phyloP scores from a whole-genome alignment of 2,329 filamentous ascomycete species.

The Stemphylium lycopersici region DNA sequence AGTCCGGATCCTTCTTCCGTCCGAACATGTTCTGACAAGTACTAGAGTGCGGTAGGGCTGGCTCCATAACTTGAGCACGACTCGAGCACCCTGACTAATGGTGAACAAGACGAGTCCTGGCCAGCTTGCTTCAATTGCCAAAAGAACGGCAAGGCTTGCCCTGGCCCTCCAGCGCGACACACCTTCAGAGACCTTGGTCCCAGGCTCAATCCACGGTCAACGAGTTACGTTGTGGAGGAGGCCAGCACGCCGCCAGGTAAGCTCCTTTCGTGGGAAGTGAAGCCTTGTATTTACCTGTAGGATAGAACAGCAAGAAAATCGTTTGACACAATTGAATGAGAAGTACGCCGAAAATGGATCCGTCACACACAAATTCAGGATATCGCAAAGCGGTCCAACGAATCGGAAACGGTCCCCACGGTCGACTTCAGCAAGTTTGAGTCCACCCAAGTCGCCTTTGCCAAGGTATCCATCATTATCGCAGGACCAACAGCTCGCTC shows the following conservation, averaged over 20 bases:
- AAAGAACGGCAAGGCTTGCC: constrained; percentile 43
- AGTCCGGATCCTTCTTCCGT: not conserved
- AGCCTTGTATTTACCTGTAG: not conserved
- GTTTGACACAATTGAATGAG: constrained; percentile 33
- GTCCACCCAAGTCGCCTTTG: constrained; percentile 24
- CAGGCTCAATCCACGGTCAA: constrained; percentile 14
- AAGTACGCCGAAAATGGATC: constrained; percentile 36
- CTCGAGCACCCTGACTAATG: constrained; percentile 15
- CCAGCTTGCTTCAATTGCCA: constrained; percentile 43
- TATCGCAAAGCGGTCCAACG: constrained; percentile 19
- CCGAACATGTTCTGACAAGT: constrained; percentile 13
- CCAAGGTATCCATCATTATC: constrained; percentile 33
- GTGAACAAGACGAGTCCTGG: constrained; percentile 43
- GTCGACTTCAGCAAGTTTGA: constrained; percentile 20
- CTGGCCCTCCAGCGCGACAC: constrained; percentile 42
- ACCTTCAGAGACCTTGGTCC: constrained; percentile 41
- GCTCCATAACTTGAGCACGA: constrained; percentile 4
- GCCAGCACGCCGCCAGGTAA: constrained; percentile 4
- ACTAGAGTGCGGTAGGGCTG: constrained; percentile 27
- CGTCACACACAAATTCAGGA: constrained; percentile 36
- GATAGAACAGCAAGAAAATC: constrained; percentile 21
- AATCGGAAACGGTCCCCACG: constrained; percentile 11
- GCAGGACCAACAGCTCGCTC: constrained; percentile 35
- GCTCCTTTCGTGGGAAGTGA: not conserved
- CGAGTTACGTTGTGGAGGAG: not conserved